Evolutionary conservation across 2,329 filamentous ascomycete species (phyloP), one percentile per base, ranked within the genome.

Genomic region (Emericellopsis cladophorae): DNA sequence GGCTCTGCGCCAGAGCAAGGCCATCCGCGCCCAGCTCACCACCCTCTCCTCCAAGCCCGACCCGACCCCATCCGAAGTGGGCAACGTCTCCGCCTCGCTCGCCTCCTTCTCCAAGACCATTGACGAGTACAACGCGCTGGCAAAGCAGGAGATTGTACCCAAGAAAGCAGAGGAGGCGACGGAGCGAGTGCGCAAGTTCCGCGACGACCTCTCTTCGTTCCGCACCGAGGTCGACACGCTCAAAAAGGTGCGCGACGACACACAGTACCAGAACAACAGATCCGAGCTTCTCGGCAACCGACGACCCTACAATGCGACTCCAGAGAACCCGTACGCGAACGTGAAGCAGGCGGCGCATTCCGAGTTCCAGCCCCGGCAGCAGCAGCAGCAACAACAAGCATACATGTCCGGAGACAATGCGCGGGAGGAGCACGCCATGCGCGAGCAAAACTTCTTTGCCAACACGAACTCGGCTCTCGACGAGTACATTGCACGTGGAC

Each of bases 141-240:
- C 89, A 1, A 84, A 85, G 49, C 84, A 90, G 53, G 92, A 98
- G 61, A 77, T 95, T 26, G 89, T 94, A 42, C 75, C 84, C 5
- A 82, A 85, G 44, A 98, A 96, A 64, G 85, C 94, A 51, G 82
- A 92, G 45, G 95, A 96, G 56, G 92, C 90, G 1, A 71, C 78
- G 48, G 87, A 93, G 56, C 78, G 92, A 36, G 72, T 95, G 44
- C 84, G 84, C 60, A 86, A 79, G 52, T 98, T 98, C 63, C 80
- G 86, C 44, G 62, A 72, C 35, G 90, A 96, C 55, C 74, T 96
- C 3, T 65, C 79, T 39, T 85, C 89, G 41, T 95, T 88, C 58
- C 76, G 87, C 31, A 63, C 76, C 18, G 80, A 85, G 51, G 81
- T 95, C 50, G 84, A 89, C 49, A 70, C 74, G 31, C 65, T 95